These are phyloP conservation scores for Triangularia verruculosa DNA, from an alignment of 2,329 filamentous ascomycete genomes.

Conservation along the genomic window DNA sequence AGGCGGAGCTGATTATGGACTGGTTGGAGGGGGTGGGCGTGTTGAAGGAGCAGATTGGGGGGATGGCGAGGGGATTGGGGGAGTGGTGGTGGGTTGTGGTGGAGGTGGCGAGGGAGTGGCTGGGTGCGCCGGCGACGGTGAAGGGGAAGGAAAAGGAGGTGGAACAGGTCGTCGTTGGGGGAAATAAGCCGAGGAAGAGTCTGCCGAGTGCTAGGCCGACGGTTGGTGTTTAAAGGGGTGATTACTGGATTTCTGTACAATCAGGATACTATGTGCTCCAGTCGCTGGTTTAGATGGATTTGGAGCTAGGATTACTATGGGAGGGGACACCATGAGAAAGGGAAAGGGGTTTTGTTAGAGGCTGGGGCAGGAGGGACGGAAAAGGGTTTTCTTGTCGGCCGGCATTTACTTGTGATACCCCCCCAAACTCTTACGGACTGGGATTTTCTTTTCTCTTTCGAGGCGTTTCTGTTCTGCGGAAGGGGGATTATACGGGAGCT, in stretches of 20 bases:
- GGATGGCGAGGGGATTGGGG: slow-evolving; percentile 37
- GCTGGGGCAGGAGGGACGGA: background rate
- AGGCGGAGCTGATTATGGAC: slow-evolving; percentile 54
- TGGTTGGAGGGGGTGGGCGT: slow-evolving; percentile 58
- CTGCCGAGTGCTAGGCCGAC: slow-evolving; percentile 1
- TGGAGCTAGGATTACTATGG: background rate
- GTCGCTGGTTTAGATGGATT: background rate
- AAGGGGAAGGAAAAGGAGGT: background rate
- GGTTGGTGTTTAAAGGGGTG: background rate
- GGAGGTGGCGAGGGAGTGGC: slow-evolving; percentile 35
- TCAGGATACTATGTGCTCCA: background rate
- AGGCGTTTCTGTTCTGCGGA: too few relatives aligned
- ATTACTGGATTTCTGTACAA: background rate
- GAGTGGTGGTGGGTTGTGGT: slow-evolving; percentile 69
- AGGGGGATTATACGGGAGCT: too few relatives aligned
- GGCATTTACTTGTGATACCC: background rate
- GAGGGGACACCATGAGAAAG: background rate
- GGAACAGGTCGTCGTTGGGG: background rate
- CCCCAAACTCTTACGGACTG: background rate
- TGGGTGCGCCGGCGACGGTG: background rate
- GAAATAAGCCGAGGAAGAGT: background rate
- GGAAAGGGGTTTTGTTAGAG: background rate
- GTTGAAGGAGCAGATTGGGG: slow-evolving; percentile 39
- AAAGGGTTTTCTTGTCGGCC: background rate
- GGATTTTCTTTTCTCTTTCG: background rate